phyloP scores from a whole-genome alignment of 441 rosid species.

The Arabidopsis hybrid region DNA sequence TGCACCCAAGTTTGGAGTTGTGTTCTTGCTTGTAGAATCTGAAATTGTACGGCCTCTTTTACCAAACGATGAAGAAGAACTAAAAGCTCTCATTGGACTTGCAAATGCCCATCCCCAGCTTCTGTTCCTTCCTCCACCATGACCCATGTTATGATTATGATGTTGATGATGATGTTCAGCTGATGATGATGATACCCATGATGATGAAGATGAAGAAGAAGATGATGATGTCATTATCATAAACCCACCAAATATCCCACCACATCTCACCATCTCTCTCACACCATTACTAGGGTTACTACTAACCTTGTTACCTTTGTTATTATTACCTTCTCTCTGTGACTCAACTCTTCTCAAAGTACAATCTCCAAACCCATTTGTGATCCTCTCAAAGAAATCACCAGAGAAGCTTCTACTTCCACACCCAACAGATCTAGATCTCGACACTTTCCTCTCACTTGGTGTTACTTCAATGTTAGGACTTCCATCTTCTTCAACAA shows the following conservation, averaged over 20 bases:
- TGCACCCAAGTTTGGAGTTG: constrained; percentile 67
- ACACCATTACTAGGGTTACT: constrained; percentile 36
- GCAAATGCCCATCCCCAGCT: constrained; percentile 94
- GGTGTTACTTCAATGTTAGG: constrained; percentile 46
- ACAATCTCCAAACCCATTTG: constrained; percentile 97
- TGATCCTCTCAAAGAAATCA: constrained; percentile 92
- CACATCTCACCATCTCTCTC: constrained; percentile 82
- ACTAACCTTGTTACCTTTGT: constrained; percentile 49
- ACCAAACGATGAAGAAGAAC: constrained; percentile 50
- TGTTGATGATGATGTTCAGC: constrained; percentile 57
- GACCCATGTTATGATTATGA: constrained; percentile 39
- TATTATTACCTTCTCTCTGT: constrained; percentile 80
- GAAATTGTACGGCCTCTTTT: constrained; percentile 60
- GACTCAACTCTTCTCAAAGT: constrained; percentile 90
- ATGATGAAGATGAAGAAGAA: constrained; percentile 77
- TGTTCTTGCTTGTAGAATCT: constrained; percentile 55
- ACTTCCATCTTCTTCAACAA: constrained; percentile 61
- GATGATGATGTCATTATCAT: constrained; percentile 78
- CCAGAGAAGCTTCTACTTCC: constrained; percentile 98
- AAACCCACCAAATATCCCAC: constrained; percentile 94
- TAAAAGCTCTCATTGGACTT: constrained; percentile 90
- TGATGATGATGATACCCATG: constrained; percentile 73
- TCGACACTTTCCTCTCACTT: constrained; percentile 81
- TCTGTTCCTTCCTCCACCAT: constrained; percentile 48
- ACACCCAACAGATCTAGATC: constrained; percentile 98